These are phyloP conservation scores for Ustilago trichophora DNA, from an alignment of 1,284 basidiomycete genomes.

Conservation along the genomic window DNA sequence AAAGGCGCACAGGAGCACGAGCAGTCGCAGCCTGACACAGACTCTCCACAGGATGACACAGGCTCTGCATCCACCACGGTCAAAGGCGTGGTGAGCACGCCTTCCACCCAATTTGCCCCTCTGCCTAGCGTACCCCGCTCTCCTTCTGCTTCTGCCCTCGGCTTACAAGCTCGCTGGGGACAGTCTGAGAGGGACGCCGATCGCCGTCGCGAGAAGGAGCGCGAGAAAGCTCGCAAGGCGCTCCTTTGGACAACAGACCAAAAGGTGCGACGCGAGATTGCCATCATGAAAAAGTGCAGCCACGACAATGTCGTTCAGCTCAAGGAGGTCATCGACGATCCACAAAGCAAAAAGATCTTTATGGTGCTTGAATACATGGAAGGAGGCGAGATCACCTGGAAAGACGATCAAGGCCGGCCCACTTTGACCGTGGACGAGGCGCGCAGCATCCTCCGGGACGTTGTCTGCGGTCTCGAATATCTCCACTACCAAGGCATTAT, in stretches of 20 bases:
- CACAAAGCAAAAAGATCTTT: slow-evolving; percentile 86
- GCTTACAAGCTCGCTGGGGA: slow-evolving; percentile 23
- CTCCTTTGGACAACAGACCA: slow-evolving; percentile 64
- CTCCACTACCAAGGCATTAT: slow-evolving; percentile 97
- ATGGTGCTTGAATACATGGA: slow-evolving; percentile 97
- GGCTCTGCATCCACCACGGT: slow-evolving; percentile 23
- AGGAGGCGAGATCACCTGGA: slow-evolving; percentile 94
- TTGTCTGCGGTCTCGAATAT: slow-evolving; percentile 91
- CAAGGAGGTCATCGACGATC: slow-evolving; percentile 94
- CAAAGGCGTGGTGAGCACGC: slow-evolving; percentile 16
- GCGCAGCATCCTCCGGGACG: slow-evolving; percentile 86
- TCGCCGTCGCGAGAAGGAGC: slow-evolving; percentile 48
- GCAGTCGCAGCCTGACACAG: not conserved
- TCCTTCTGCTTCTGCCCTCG: slow-evolving; percentile 10
- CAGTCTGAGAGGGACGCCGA: slow-evolving; percentile 39
- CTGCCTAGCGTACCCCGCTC: slow-evolving; percentile 32
- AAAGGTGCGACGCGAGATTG: slow-evolving; percentile 74
- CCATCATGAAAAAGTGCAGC: slow-evolving; percentile 91
- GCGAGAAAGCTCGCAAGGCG: slow-evolving; percentile 46
- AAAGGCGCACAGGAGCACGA: too few species aligned
- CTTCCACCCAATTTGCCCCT: slow-evolving; percentile 31
- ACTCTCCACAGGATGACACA: slow-evolving; percentile 19
- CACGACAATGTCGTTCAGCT: slow-evolving; percentile 92
- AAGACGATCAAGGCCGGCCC: slow-evolving; percentile 70
- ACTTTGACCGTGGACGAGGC: slow-evolving; percentile 83